Evolutionary conservation across 139 green algal genomes (phyloP).

Genomic region (Chlamydomonas asymmetrica): DNA sequence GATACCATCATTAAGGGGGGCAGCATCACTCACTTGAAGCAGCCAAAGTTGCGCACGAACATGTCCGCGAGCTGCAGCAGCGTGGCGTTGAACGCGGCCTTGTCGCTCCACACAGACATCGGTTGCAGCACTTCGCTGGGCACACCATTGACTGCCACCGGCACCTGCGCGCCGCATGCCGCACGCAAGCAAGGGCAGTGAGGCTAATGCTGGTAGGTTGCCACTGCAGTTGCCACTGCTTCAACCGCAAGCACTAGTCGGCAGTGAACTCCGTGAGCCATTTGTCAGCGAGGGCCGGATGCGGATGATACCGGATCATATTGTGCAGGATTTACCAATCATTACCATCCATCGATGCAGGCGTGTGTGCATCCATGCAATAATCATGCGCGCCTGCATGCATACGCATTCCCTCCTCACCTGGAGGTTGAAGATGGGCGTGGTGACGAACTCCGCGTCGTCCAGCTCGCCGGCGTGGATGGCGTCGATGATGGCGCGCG

Average conservation of each 20-base stretch:
- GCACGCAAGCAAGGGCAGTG: not conserved
- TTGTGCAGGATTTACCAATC: no score
- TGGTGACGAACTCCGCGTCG: conserved; percentile 53
- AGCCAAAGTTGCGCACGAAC: conserved; percentile 46
- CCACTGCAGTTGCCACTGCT: no score
- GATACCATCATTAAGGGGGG: no score
- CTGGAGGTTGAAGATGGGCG: conserved; percentile 85
- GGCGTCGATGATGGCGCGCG: conserved; percentile 93
- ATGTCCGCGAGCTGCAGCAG: conserved; percentile 65
- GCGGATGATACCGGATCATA: not conserved
- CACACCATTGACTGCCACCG: conserved; percentile 59
- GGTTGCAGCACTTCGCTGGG: conserved; percentile 77
- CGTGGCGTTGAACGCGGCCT: conserved; percentile 62
- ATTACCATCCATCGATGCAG: no score
- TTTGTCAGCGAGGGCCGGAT: not conserved
- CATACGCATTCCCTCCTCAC: no score
- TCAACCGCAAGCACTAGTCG: not conserved
- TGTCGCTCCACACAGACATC: conserved; percentile 60
- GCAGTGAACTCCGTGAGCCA: not conserved
- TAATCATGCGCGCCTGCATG: no score
- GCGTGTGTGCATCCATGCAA: no score
- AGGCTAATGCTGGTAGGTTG: not conserved
- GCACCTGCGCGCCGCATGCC: conserved; percentile 43
- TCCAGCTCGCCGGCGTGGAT: conserved; percentile 89
- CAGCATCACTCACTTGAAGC: conserved; percentile 29